Evolutionary conservation across 192 early-diverging fungal genomes (phyloP).

Genomic region (Coemansia sp.): DNA sequence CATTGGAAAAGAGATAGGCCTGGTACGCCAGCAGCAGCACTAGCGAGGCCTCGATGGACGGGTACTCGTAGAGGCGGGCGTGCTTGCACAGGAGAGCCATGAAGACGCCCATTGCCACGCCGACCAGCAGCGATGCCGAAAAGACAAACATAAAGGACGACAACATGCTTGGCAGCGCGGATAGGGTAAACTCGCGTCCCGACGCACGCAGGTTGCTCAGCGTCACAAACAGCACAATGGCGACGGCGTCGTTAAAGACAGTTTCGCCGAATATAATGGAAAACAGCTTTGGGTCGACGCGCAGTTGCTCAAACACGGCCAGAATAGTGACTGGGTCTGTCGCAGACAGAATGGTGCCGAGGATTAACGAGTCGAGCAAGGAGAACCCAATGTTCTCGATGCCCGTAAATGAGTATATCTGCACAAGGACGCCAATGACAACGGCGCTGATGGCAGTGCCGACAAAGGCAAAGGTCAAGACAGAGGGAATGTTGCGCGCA

Average conservation of each 20-base stretch:
- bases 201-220: conserved; percentile 64
- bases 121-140: conserved; percentile 76
- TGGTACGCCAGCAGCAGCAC: conserved; percentile 84
- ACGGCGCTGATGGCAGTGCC: conserved; percentile 91
- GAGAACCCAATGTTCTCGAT: conserved; percentile 68
- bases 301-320: conserved; percentile 89
- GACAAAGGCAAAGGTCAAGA: conserved; percentile 88
- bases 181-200: conserved; percentile 65
- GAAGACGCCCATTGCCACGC: conserved; percentile 70
- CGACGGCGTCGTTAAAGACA: conserved; percentile 94
- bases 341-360: conserved; percentile 91
- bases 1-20: conserved; percentile 91
- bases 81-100: conserved; percentile 87
- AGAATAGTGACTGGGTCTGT: conserved; percentile 97
- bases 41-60: conserved; percentile 83
- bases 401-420: conserved; percentile 66
- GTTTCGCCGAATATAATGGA: conserved; percentile 97
- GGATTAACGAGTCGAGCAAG: conserved; percentile 89
- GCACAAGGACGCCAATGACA: conserved; percentile 77
- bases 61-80: conserved; percentile 76
- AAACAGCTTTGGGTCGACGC: conserved; percentile 92
- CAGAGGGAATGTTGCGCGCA: conserved; percentile 84
- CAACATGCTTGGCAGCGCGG: conserved; percentile 61
- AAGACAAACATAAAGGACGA: conserved; percentile 82
- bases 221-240: conserved; percentile 92